These are phyloP conservation scores for Exophiala oligosperma DNA, from an alignment of 2,329 filamentous ascomycete species.

Conservation along the genomic window DNA sequence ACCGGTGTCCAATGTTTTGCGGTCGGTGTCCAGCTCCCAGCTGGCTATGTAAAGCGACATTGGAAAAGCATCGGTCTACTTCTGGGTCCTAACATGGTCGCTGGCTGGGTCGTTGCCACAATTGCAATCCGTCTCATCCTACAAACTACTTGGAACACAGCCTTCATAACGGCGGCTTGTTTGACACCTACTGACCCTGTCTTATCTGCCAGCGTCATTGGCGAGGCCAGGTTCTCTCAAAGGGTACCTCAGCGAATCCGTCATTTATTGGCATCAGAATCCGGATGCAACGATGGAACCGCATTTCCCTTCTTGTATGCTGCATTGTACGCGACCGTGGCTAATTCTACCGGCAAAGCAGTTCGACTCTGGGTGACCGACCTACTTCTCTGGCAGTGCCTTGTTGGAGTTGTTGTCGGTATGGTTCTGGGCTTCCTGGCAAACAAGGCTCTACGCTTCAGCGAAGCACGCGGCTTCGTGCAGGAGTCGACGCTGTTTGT, in stretches of 20 bases:
- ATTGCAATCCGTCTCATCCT: constrained; percentile 50
- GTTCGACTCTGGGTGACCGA: constrained; percentile 55
- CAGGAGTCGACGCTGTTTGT: constrained; percentile 52
- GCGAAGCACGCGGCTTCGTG: constrained; percentile 46
- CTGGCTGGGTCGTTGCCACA: constrained; percentile 61
- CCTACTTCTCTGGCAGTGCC: constrained; percentile 57
- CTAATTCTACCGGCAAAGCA: constrained; percentile 39
- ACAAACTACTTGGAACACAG: constrained; percentile 45
- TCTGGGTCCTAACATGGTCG: constrained; percentile 54
- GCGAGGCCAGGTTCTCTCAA: constrained; percentile 54
- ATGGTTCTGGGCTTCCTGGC: constrained; percentile 48
- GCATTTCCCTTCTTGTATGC: constrained; percentile 59
- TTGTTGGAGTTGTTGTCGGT: constrained; percentile 49
- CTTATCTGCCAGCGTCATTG: constrained; percentile 54
- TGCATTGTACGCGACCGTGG: constrained; percentile 49
- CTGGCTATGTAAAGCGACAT: constrained; percentile 60
- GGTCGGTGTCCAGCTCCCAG: constrained; percentile 85
- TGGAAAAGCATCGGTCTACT: constrained; percentile 53
- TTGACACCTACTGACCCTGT: constrained; percentile 60
- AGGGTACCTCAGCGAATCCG: constrained; percentile 53
- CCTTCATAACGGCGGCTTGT: constrained; percentile 55
- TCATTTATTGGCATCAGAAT: constrained; percentile 55
- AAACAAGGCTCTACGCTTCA: constrained; percentile 52
- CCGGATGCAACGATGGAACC: constrained; percentile 56
- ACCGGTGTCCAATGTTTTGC: constrained; percentile 91